A percentile compares a stretch with the other conserved stretches of the same genome.
These are phyloP conservation scores for Dichotomopilus funicola DNA, from an alignment of 2,329 filamentous ascomycete genomes.

Conservation along the genomic window DNA sequence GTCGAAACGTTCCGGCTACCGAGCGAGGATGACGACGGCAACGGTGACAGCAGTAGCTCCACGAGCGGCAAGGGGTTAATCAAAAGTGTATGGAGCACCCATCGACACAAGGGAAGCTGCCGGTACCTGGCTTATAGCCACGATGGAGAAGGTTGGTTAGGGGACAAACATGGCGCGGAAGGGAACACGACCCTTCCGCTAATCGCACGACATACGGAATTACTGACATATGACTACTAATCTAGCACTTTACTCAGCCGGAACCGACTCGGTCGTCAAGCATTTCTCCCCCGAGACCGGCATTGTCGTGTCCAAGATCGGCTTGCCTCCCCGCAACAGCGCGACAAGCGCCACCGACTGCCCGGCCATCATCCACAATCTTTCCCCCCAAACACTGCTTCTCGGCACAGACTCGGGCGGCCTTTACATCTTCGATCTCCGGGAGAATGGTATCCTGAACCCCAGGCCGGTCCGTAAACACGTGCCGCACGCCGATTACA, in stretches of 20 bases:
- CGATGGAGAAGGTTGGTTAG: conserved; percentile 62
- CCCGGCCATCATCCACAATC: conserved; percentile 73
- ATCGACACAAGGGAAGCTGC: conserved; percentile 90
- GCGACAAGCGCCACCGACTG: conserved; percentile 49
- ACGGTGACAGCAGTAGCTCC: conserved; percentile 41
- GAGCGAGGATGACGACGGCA: conserved; percentile 44
- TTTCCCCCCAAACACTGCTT: conserved; percentile 82
- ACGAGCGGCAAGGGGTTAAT: conserved; percentile 66
- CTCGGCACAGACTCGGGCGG: conserved; percentile 86
- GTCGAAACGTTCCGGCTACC: conserved; percentile 78
- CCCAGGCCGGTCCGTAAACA: conserved; percentile 70
- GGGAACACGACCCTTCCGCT: background rate
- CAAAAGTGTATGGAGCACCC: conserved; percentile 78
- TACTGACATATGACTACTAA: background rate
- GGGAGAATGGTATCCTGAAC: conserved; percentile 49
- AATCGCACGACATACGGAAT: background rate
- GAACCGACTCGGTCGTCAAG: conserved; percentile 50
- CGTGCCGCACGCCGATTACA: conserved; percentile 84
- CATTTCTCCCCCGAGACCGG: conserved; percentile 50
- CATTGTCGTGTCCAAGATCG: conserved; percentile 73
- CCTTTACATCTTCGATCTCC: conserved; percentile 81
- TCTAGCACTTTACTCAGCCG: conserved; percentile 56
- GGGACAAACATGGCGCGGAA: background rate
- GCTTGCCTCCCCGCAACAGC: conserved; percentile 55
- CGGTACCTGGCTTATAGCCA: conserved; percentile 69